A percentile compares a stretch with the other conserved stretches of the same genome.
Evolutionary conservation across 2,329 filamentous ascomycete species (phyloP).

Genomic region (Aspergillus jensenii): DNA sequence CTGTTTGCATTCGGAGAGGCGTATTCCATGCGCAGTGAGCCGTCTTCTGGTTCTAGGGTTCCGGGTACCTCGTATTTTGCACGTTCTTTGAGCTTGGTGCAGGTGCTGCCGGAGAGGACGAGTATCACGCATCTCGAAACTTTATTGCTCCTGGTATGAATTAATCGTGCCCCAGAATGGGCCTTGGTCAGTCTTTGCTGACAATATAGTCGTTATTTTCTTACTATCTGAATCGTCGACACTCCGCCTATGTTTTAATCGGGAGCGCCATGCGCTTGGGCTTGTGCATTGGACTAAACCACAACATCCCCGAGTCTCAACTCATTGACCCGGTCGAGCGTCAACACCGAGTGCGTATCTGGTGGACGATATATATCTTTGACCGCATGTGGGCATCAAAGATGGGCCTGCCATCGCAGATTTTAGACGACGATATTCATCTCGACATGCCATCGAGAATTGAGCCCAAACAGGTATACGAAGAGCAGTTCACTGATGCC

Average conservation of each 20-base stretch:
- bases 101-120: slow-evolving; percentile 46
- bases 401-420: slow-evolving; percentile 50
- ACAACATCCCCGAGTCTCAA: slow-evolving; percentile 39
- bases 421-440: slow-evolving; percentile 50
- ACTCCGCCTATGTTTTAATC: slow-evolving; percentile 35
- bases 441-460: slow-evolving; percentile 38
- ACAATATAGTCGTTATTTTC: slow-evolving; percentile 33
- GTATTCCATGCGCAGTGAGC: slow-evolving; percentile 42
- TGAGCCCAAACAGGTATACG: slow-evolving; percentile 29
- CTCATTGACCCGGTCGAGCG: slow-evolving; percentile 40
- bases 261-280: slow-evolving; percentile 44
- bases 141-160: slow-evolving; percentile 38
- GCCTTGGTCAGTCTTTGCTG: background rate
- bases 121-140: slow-evolving; percentile 48
- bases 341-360: slow-evolving; percentile 38
- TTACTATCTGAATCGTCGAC: slow-evolving; percentile 37
- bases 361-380: slow-evolving; percentile 42
- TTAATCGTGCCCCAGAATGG: no score
- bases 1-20: slow-evolving; percentile 48
- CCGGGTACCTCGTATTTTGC: slow-evolving; percentile 48
- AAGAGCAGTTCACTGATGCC: slow-evolving; percentile 38
- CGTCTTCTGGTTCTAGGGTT: slow-evolving; percentile 34
- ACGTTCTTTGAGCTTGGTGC: slow-evolving; percentile 40
- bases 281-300: slow-evolving; percentile 46
- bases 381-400: slow-evolving; percentile 51